These are phyloP conservation scores for Senna tora DNA, from an alignment of 306 rosid genomes.

Conservation along the genomic window DNA sequence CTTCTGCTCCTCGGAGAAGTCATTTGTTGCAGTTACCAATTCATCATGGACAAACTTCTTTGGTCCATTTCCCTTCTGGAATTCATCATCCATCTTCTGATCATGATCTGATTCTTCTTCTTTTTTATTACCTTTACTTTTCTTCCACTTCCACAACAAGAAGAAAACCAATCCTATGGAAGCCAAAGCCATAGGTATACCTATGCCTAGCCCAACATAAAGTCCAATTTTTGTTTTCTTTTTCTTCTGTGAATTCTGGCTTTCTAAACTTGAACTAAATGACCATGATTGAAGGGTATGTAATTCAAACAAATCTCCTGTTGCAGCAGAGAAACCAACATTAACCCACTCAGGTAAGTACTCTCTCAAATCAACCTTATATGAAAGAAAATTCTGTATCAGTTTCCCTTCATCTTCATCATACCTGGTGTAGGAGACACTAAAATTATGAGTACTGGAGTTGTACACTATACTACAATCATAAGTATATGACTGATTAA, in stretches of 20 bases:
- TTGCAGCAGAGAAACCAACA: conserved; percentile 52
- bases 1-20: conserved; percentile 20
- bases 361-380: conserved; percentile 32
- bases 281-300: conserved; percentile 41
- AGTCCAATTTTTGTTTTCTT: neutral
- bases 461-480: neutral
- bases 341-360: conserved; percentile 39
- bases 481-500: neutral
- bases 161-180: neutral
- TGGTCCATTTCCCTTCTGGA: conserved; percentile 27
- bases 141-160: neutral
- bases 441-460: neutral
- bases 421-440: neutral
- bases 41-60: conserved; percentile 23
- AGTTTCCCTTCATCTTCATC: neutral
- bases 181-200: neutral
- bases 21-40: conserved; percentile 26
- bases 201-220: neutral
- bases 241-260: neutral
- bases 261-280: conserved; percentile 33
- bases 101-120: conserved; percentile 18
- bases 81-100: conserved; percentile 34
- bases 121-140: conserved; percentile 9
- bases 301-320: neutral
- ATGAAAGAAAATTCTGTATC: neutral